Base-by-base conservation (phyloP, 805 yeast genomes). In the Candida boleticola region DNA sequence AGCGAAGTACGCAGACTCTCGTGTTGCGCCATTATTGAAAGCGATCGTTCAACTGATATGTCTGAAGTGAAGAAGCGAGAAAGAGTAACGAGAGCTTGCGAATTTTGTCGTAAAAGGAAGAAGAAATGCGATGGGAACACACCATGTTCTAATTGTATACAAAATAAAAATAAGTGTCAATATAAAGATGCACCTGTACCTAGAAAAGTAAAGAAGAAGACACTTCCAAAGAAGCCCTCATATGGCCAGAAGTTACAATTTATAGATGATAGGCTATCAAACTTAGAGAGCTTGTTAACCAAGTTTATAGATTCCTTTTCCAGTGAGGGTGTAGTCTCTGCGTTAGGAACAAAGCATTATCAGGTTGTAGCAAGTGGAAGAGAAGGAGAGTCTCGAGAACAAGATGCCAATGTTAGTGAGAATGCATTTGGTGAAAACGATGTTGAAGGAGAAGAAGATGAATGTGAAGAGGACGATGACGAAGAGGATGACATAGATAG, bases 51-150 rank as follows among this genome's bases (percentile, higher is more conserved):
- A n/a, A n/a, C n/a, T n/a, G n/a, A n/a, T 14, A 37, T 29, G 23
- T 19, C 20, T 37, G 26, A 29, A 4, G 9, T 26, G 9, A 43
- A 47, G 30, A 58, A 53, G 37, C 31, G 62, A 26, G 55, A 55
- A 5, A 42, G 59, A 29, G 58, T 57, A 2, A 73, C 80, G 2
- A 61, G 82, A 36, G 70, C 70, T 11, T 64, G 70, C 46, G 67
- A 63, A 34, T 53, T 51, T 4, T 64, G 70, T 42, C 56, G 70
- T 2, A 44, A 54, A 9, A 61, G 63, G 51, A 64, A 64, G 45
- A 58, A 61, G 31, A 63, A 58, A 39, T 64, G 70, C 43, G 57
- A 60, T 43, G 70, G 70, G 1, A 41, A 34, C 4, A 39, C 14
- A 6, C 70, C 70, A 1, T 64, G 70, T 47, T 10, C 49, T 9